Base-by-base conservation (phyloP, 2,329 filamentous ascomycete genomes). In the Ramichloridium luteum region DNA sequence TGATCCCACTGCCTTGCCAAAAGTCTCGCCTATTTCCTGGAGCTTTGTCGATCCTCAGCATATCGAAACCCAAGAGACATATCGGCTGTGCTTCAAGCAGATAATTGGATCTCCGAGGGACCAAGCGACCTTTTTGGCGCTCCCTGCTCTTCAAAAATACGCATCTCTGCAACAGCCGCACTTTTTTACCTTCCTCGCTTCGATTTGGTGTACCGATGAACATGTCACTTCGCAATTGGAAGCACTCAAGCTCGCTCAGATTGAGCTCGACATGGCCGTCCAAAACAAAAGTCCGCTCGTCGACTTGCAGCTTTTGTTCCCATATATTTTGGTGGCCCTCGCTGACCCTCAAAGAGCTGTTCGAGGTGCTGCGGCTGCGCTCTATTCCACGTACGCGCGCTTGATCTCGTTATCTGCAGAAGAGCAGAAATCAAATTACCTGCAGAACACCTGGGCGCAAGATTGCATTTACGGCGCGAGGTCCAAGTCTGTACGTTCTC, bases 241-340 rank as follows among this genome's bases (percentile, higher is more conserved):
- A 25, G 39, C 43, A 12, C 27, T 45, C 9, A 37, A 39, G 27
- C 31, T 40, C 18, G 30, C 37, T 1, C 34, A 29, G 6, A 35
- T 38, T 23, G 16, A 38, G 9, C 17, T 45, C 4, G 37, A 37
- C 13, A 32, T 37, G 11, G 16, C 36, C 16, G 25, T 20, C 12
- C 30, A 38, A 15, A 28, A 35, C 11, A 28, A 28, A 5, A 23
- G 17, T 3, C n/a, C n/a, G n/a, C 10, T 17, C 2, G 13, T 35
- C 2, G 50, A 93, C 51, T 67, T 86, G 29, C 88, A 96, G 51
- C 71, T 74, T 8, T 54, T 94, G 12, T 51, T 93, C n/a, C 88
- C 88, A 2, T 94, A 93, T 57, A 64, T 78, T 17, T 60, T 94
- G 27, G 65, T 70, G 22, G 80, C 80, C 10, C 43, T 48, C 11